Percentiles rank a stretch among this genome's conserved stretches.
phyloP scores from a whole-genome alignment of 495 filamentous ascomycete genomes.

The Aspergillus cavernicola region DNA sequence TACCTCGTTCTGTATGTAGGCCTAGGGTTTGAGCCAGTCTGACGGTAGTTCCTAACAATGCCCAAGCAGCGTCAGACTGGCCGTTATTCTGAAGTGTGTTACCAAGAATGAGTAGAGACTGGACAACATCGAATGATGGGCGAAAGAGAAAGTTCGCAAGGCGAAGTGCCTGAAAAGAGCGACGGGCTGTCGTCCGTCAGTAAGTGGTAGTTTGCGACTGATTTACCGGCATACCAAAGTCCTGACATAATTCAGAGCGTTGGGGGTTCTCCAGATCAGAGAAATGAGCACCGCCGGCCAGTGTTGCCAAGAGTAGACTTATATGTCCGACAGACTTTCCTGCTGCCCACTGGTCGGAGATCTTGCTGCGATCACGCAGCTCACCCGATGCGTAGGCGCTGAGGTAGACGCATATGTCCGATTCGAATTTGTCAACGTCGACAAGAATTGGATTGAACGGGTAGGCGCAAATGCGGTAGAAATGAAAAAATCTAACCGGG shows the following conservation, averaged over 20 bases:
- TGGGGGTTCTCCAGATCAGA: slow-evolving; percentile 36
- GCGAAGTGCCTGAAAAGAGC: slow-evolving; percentile 36
- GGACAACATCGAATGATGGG: slow-evolving; percentile 39
- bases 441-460: slow-evolving; percentile 50
- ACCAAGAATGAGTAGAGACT: slow-evolving; percentile 43
- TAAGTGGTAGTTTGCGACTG: not conserved
- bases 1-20: slow-evolving; percentile 29
- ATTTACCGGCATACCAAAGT: slow-evolving; percentile 25
- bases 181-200: slow-evolving; percentile 20
- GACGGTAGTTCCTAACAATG: slow-evolving; percentile 41
- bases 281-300: slow-evolving; percentile 51
- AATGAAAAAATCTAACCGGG: slow-evolving; percentile 41
- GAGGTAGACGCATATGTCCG: slow-evolving; percentile 43
- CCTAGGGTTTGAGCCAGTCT: slow-evolving; percentile 47
- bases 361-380: slow-evolving; percentile 14
- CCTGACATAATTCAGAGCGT: slow-evolving; percentile 26
- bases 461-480: slow-evolving; percentile 45
- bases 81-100: slow-evolving; percentile 48
- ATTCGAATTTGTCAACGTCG: slow-evolving; percentile 46
- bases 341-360: slow-evolving; percentile 29
- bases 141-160: slow-evolving; percentile 47
- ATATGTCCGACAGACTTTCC: slow-evolving; percentile 35
- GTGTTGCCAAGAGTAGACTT: slow-evolving; percentile 44
- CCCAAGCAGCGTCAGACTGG: slow-evolving; percentile 48
- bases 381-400: slow-evolving; percentile 33